Evolutionary conservation across 352 stramenopile species (phyloP), one percentile per base, ranked within the genome.

Genomic region (Globisporangium nodosum): DNA sequence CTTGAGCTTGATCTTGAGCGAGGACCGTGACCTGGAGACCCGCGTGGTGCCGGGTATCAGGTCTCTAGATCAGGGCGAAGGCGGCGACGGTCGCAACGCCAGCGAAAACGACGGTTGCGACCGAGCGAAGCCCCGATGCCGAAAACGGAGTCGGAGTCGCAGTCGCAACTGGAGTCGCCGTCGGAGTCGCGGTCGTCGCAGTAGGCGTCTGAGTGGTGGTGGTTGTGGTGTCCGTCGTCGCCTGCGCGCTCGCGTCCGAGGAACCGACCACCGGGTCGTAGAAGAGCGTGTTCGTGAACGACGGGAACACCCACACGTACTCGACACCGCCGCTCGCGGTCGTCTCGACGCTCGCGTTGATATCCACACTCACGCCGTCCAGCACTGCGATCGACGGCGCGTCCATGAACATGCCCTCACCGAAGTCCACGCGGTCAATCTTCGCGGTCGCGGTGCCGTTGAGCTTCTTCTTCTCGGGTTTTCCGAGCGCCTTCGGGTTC

Each of bases 221-320:
- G 2, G 30, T 27, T 5, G 37, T 49, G 24, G 46, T 48, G 31
- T 60, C 54, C 1, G 43, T 49, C 13, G 33, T 8, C 4, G 33
- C 24, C 5, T 60, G 33, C 9, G 48, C 46, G 24, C 47, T 55
- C 21, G 16, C 51, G 33, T 58, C 51, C 8, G 58, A 54, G 39
- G 58, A 63, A 15, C 72, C 70, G n/a, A 76, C 56, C 8, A 85
- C 75, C 3, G 75, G 75, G 47, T 85, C 75, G 66, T 85, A 85
- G 63, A 74, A 71, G 15, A 85, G 52, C n/a, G 48, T 71, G 8
- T 58, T 53, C 0, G 13, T 59, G 52, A 78, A 85, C 13, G 33
- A 51, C 45, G 75, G 66, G 57, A 85, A 81, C 20, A 70, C 58
- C 73, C 70, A 82, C 21, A 72, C 49, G 43, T 73, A 76, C 43